These are phyloP conservation scores for Botrytis sinoallii DNA, from an alignment of 2,329 filamentous ascomycete species.

Conservation along the genomic window DNA sequence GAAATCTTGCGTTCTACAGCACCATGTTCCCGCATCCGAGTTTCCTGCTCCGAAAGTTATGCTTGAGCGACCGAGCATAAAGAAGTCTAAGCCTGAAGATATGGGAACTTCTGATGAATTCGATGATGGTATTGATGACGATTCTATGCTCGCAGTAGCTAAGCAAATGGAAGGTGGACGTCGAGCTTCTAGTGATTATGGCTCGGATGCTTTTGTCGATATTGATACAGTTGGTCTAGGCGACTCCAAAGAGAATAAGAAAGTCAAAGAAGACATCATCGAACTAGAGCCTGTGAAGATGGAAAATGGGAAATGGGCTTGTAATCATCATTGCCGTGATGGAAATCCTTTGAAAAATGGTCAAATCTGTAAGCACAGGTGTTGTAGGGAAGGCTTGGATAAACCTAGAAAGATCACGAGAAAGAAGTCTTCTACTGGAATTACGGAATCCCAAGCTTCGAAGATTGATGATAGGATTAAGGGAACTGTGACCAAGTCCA, in stretches of 20 bases:
- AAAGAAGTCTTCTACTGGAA: slow-evolving; percentile 19
- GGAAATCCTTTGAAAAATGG: slow-evolving; percentile 40
- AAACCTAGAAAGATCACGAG: slow-evolving; percentile 46
- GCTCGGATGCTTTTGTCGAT: slow-evolving; percentile 52
- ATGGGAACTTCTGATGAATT: slow-evolving; percentile 31
- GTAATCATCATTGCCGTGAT: slow-evolving; percentile 64
- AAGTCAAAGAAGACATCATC: neutral
- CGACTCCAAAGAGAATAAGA: slow-evolving; percentile 11
- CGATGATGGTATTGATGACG: slow-evolving; percentile 41
- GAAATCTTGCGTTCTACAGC: slow-evolving; percentile 29
- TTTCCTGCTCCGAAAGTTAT: slow-evolving; percentile 32
- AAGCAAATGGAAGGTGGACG: slow-evolving; percentile 27
- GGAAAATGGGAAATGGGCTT: slow-evolving; percentile 69
- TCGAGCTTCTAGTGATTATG: slow-evolving; percentile 27
- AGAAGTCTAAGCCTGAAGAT: neutral
- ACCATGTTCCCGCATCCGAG: slow-evolving; percentile 37
- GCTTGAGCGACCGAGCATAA: slow-evolving; percentile 1
- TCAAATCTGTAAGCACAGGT: slow-evolving; percentile 63
- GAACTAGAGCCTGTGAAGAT: slow-evolving; percentile 49
- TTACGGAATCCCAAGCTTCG: neutral
- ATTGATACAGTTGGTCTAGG: slow-evolving; percentile 42
- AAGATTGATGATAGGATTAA: neutral
- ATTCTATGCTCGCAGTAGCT: slow-evolving; percentile 42
- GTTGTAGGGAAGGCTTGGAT: slow-evolving; percentile 68
- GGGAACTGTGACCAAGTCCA: neutral